Evolutionary conservation across 2,329 filamentous ascomycete genomes (phyloP), one percentile per base, ranked within the genome.

Genomic region (Sarocladiaceae sp.): DNA sequence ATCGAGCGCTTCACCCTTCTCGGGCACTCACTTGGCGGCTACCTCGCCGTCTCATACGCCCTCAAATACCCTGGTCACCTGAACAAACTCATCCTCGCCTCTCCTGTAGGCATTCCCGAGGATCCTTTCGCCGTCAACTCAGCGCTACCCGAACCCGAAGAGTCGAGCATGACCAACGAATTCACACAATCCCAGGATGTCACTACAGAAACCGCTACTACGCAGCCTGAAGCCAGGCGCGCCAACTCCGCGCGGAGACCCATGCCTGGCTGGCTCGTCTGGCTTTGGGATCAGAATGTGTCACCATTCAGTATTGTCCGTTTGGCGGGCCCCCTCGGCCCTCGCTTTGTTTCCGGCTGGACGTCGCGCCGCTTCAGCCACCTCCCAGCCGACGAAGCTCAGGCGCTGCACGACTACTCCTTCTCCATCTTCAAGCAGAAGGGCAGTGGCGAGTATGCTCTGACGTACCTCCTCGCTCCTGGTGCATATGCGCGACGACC

Each of bases 261-360:
- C 2, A 64, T 93, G 3, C 88, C 90, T 0, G 82, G 83, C 62
- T 96, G 91, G 90, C 71, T 97, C 16, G 82, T 83, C 45, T 96
- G 90, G 67, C 78, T 98, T 4, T 98, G 93, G 93, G 93, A 98
- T 53, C 86, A 89, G 53, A 98, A 98, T 59, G 80, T 97, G 51
- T 96, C 90, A 0, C 93, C 93, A 6, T 98, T 98, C 64, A 91
- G 83, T 52, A 71, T 98, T 40, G 80, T 98, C 12, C 85, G 93
- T 48, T 83, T 89, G 72, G 76, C 88, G 2, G 93, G 93, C 1
- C 93, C 93, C 0, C 70, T 98, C 1, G 93, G 93, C 1, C 93
- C 93, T 3, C 82, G 90, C 19, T 80, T 98, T 27, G 88, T 96
- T 1, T 96, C 89, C 0, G 90, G 89, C 47, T 98, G 93, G 93